A percentile compares a stretch with the other conserved stretches of the same genome.
Evolutionary conservation across 768 basidiomycete species (phyloP).

Genomic region (Pleurotus pulmonarius): DNA sequence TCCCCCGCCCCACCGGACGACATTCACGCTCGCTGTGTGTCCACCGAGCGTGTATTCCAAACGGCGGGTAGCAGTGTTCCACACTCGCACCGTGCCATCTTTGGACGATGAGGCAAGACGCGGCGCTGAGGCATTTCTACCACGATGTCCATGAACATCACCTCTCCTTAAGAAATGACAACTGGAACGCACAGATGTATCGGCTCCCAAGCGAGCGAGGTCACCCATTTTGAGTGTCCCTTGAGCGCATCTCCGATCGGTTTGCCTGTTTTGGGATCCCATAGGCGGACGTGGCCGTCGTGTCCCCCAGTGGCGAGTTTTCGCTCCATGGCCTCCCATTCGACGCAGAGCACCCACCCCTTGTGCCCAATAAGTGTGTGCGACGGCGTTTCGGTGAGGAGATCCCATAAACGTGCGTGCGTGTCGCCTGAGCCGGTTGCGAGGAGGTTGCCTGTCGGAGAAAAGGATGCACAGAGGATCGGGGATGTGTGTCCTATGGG

Average conservation of each 20-base stretch:
- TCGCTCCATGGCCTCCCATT: constrained; percentile 94
- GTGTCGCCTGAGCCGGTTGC: constrained; percentile 97
- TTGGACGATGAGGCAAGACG: constrained; percentile 95
- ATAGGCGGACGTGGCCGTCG: constrained; percentile 88
- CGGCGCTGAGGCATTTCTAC: constrained; percentile 72
- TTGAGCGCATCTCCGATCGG: constrained; percentile 83
- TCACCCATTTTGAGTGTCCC: constrained; percentile 97
- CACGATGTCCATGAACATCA: not conserved
- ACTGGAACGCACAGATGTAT: constrained; percentile 70
- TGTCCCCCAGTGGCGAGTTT: constrained; percentile 91
- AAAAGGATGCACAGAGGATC: constrained; percentile 93
- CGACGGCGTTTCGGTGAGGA: constrained; percentile 88
- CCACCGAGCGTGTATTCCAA: constrained; percentile 87
- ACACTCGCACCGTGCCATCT: constrained; percentile 93
- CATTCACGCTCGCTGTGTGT: constrained; percentile 91
- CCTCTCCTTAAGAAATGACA: too few relatives aligned
- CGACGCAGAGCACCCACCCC: constrained; percentile 96
- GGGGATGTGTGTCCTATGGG: constrained; percentile 81
- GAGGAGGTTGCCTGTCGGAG: constrained; percentile 85
- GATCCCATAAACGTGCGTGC: constrained; percentile 90
- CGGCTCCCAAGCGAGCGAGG: constrained; percentile 93
- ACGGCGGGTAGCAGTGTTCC: constrained; percentile 71
- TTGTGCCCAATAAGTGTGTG: constrained; percentile 84
- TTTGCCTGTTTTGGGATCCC: constrained; percentile 93
- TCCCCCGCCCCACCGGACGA: constrained; percentile 94